Evolutionary conservation across 129 eudicot species (phyloP).

Genomic region (Artemisia argyi): DNA sequence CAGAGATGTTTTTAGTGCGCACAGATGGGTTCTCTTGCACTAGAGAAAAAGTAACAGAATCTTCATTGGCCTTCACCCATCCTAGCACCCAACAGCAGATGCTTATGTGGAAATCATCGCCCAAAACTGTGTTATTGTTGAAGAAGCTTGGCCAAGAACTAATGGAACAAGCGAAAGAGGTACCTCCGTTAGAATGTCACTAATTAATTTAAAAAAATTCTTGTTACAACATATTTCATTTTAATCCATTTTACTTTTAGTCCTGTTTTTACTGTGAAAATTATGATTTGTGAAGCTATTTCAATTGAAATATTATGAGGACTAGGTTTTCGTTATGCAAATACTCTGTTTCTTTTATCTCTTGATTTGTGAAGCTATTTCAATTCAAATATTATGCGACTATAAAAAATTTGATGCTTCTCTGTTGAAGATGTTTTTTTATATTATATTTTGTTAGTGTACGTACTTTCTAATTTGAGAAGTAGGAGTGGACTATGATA

Average conservation of each 20-base stretch:
- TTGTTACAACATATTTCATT: slow-evolving; percentile 3
- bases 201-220: slow-evolving; percentile 3
- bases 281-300: too few relatives aligned
- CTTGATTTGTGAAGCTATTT: not conserved
- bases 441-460: too few relatives aligned
- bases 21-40: slow-evolving; percentile 96
- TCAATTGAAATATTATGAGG: too few relatives aligned
- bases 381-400: too few relatives aligned
- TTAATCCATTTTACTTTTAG: not conserved
- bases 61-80: slow-evolving; percentile 96
- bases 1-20: slow-evolving; percentile 96
- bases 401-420: too few relatives aligned
- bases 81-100: slow-evolving; percentile 99
- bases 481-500: too few relatives aligned
- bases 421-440: too few relatives aligned
- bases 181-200: slow-evolving; percentile 17
- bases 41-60: slow-evolving; percentile 96
- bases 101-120: slow-evolving; percentile 98
- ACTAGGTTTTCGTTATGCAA: too few relatives aligned
- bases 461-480: too few relatives aligned
- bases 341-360: too few relatives aligned
- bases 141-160: slow-evolving; percentile 96
- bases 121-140: slow-evolving; percentile 80
- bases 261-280: not conserved
- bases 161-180: slow-evolving; percentile 98